Percentiles rank a stretch among this genome's conserved stretches.
Evolutionary conservation across 164 flowering plant species (phyloP).

Genomic region (Euptelea pleiosperma): DNA sequence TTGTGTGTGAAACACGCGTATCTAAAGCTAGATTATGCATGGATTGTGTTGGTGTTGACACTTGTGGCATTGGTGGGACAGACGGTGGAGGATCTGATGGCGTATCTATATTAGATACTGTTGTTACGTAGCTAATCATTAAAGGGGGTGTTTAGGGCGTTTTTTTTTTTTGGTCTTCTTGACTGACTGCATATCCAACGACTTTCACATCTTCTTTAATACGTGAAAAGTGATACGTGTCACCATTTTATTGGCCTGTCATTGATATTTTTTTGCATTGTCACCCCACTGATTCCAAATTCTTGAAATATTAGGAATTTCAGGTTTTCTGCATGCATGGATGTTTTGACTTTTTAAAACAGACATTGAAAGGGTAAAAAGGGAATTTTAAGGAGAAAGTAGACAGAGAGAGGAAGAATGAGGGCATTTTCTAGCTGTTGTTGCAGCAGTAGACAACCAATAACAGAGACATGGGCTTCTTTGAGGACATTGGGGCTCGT

Average conservation of each 20-base stretch:
- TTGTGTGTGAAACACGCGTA: conserved; percentile 26
- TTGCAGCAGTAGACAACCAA: neutral
- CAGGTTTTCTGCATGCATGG: conserved; percentile 12
- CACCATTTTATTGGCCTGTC: too few relatives aligned
- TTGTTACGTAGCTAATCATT: conserved; percentile 11
- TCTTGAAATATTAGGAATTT: neutral
- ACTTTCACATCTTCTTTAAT: too few relatives aligned
- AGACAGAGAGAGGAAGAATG: neutral
- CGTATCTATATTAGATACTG: too few relatives aligned
- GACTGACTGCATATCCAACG: too few relatives aligned
- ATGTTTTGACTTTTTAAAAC: conserved; percentile 4
- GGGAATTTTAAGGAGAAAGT: neutral
- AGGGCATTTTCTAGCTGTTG: conserved; percentile 8
- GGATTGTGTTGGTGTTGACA: conserved; percentile 25
- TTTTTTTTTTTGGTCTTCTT: too few relatives aligned
- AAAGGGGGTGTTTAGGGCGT: neutral
- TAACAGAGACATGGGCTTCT: conserved; percentile 7
- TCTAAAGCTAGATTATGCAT: conserved; percentile 27
- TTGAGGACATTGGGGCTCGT: conserved; percentile 9
- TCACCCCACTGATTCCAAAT: too few relatives aligned
- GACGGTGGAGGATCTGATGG: too few relatives aligned
- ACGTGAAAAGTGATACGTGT: too few relatives aligned
- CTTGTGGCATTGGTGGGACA: too few relatives aligned
- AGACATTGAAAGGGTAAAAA: neutral
- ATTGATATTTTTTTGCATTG: too few relatives aligned